Percentiles rank a stretch among this genome's conserved stretches.
phyloP scores from a whole-genome alignment of 1,284 basidiomycete species.

The Melampsora americana region DNA sequence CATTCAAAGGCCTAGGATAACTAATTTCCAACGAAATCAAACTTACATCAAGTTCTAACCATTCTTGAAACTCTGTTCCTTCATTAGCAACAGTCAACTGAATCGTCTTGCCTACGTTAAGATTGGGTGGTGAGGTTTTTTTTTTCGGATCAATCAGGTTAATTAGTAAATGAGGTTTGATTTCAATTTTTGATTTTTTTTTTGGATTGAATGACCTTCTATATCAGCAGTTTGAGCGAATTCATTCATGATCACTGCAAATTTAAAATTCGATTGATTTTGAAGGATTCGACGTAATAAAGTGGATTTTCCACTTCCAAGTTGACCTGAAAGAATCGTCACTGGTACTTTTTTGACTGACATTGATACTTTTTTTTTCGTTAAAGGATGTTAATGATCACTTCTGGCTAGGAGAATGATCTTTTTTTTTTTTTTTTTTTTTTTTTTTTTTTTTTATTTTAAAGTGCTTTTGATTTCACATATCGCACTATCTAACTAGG shows the following conservation, averaged over 20 bases:
- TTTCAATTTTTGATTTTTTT: no score
- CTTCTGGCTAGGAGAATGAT: not conserved
- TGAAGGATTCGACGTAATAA: slow-evolving; percentile 32
- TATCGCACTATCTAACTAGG: not conserved
- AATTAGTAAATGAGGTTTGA: not conserved
- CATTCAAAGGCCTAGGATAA: not conserved
- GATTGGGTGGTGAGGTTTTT: not conserved
- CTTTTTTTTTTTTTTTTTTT: not conserved
- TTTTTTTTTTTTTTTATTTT: not conserved
- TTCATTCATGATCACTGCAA: slow-evolving; percentile 44
- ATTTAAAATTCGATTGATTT: slow-evolving; percentile 25
- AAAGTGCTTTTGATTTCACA: not conserved
- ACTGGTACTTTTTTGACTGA: slow-evolving; percentile 33
- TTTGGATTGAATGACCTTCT: slow-evolving; percentile 41
- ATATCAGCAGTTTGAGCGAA: slow-evolving; percentile 44
- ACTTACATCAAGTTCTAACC: slow-evolving; percentile 44
- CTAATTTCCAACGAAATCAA: not conserved
- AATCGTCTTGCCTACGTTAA: slow-evolving; percentile 39
- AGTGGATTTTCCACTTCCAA: slow-evolving; percentile 42
- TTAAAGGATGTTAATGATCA: not conserved
- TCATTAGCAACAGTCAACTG: slow-evolving; percentile 42
- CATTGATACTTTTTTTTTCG: not conserved
- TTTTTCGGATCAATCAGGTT: not conserved
- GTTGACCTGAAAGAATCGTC: slow-evolving; percentile 42
- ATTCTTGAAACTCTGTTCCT: slow-evolving; percentile 41